Evolutionary conservation across 805 yeast genomes (phyloP).

Genomic region (Candida schatavii): DNA sequence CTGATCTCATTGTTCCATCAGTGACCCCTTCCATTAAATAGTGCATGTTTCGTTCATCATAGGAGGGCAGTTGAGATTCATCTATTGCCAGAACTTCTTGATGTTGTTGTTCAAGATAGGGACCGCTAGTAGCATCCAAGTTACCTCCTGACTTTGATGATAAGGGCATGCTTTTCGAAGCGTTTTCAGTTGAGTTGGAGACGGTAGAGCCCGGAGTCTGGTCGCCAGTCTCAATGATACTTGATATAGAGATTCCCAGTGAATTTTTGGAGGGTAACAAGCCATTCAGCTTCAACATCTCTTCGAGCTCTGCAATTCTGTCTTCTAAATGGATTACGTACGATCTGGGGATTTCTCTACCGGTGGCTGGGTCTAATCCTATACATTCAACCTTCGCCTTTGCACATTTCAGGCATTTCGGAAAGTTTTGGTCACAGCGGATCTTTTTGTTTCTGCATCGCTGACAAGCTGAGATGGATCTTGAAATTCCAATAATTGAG

Average conservation of each 20-base stretch:
- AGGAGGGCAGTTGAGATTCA: slow-evolving; percentile 1
- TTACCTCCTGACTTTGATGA: neutral
- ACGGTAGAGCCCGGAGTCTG: neutral
- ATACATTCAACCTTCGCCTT: slow-evolving; percentile 73
- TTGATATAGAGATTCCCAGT: neutral
- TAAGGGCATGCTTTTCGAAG: neutral
- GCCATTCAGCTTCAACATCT: slow-evolving; percentile 43
- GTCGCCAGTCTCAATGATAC: neutral
- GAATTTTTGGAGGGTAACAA: slow-evolving; percentile 9
- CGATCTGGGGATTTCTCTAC: slow-evolving; percentile 80
- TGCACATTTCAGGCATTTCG: slow-evolving; percentile 60
- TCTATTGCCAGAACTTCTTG: neutral
- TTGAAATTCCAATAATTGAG: slow-evolving; percentile 30
- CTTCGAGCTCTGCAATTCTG: slow-evolving; percentile 55
- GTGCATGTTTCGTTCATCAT: slow-evolving; percentile 1
- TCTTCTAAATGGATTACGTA: slow-evolving; percentile 73
- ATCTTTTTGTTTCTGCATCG: slow-evolving; percentile 71
- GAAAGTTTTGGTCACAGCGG: slow-evolving; percentile 66
- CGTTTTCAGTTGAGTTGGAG: neutral
- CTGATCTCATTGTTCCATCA: slow-evolving; percentile 3
- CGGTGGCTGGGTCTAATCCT: slow-evolving; percentile 84
- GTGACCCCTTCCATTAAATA: slow-evolving; percentile 3
- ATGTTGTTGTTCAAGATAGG: neutral
- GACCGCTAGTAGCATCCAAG: neutral
- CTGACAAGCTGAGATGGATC: slow-evolving; percentile 81